A percentile compares a stretch with the other conserved stretches of the same genome.
Conservation (phyloP, 208 protist species). For the Naegleria lovaniensis region DNA sequence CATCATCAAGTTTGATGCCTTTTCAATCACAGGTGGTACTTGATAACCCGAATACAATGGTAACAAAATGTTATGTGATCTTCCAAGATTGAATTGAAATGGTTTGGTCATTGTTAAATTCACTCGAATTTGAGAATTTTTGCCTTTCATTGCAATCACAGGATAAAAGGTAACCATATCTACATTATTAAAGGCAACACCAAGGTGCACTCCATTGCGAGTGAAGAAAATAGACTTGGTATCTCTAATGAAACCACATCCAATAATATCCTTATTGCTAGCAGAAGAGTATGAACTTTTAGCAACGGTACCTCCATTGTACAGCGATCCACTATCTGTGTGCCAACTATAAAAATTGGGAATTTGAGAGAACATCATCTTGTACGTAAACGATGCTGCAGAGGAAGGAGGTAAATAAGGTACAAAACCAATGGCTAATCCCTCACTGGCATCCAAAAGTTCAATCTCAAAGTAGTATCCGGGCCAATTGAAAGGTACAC, state of each 20-base stretch:
- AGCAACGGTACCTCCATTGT: not conserved
- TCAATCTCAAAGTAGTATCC: conserved; percentile 23
- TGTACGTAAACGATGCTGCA: not conserved
- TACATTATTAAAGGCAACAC: not conserved
- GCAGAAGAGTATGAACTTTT: not conserved
- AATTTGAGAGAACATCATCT: not conserved
- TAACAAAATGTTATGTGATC: not conserved
- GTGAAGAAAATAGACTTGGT: not conserved
- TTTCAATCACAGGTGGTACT: no score
- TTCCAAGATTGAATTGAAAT: not conserved
- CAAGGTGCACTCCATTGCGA: conserved; percentile 2
- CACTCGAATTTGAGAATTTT: not conserved
- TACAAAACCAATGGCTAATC: not conserved
- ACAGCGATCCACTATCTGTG: not conserved
- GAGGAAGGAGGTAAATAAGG: not conserved
- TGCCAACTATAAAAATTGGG: not conserved
- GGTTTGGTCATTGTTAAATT: not conserved
- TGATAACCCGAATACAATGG: no score
- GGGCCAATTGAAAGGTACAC: not conserved
- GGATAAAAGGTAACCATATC: not conserved
- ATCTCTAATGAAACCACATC: not conserved
- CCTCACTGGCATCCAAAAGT: not conserved
- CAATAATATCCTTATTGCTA: not conserved
- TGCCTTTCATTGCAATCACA: not conserved
- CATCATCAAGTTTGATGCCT: no score